These are phyloP conservation scores for Kwoniella mangroviensis DNA, from an alignment of 768 basidiomycete species.

Conservation along the genomic window DNA sequence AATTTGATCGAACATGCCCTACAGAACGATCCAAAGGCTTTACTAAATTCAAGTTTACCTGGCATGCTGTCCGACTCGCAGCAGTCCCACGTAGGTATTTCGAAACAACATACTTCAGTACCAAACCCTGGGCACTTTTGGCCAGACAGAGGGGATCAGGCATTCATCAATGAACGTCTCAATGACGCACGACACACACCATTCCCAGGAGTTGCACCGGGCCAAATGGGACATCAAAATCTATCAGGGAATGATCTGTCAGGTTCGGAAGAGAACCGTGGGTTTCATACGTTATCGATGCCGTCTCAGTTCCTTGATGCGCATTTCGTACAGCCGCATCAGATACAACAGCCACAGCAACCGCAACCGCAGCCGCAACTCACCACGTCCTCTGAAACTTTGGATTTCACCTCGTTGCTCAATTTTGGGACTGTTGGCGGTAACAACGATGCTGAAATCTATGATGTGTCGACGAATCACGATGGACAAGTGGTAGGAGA, in stretches of 20 bases:
- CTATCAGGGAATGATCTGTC: not conserved
- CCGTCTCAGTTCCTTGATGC: not conserved
- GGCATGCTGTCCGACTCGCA: not conserved
- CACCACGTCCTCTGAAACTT: not conserved
- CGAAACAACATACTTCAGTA: not conserved
- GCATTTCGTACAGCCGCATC: not conserved
- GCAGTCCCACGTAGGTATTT: not conserved
- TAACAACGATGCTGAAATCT: not conserved
- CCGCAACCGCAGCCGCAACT: no score
- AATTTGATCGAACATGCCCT: constrained; percentile 17
- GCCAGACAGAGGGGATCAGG: no score
- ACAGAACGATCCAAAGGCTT: not conserved
- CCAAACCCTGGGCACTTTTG: no score
- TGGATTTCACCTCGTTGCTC: not conserved
- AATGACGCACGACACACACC: no score
- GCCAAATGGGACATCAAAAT: no score
- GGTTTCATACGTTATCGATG: not conserved
- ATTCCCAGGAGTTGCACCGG: no score
- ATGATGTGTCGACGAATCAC: not conserved
- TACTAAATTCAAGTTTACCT: not conserved
- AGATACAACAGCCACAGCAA: not conserved
- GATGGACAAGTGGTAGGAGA: not conserved
- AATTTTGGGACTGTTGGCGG: not conserved
- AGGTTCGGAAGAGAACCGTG: not conserved
- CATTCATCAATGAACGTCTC: no score